Percentiles rank a stretch among this genome's conserved stretches.
phyloP scores from a whole-genome alignment of 768 basidiomycete species.

The Amanita molliuscula region DNA sequence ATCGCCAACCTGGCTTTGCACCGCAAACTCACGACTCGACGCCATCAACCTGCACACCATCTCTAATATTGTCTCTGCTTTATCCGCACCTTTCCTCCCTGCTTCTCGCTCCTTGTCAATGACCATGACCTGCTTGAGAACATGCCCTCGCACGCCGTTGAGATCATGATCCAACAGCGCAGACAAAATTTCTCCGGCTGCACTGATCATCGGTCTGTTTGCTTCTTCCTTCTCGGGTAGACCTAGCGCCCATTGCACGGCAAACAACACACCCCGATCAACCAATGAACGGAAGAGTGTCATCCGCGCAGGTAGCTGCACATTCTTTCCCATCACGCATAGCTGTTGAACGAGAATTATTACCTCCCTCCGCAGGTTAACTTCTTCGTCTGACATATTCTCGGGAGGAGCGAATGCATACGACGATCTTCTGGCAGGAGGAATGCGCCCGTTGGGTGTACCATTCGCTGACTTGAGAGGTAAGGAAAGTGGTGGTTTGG shows the following conservation, averaged over 20 bases:
- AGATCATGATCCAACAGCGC: constrained; percentile 87
- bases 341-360: constrained; percentile 87
- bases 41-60: constrained; percentile 71
- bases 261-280: constrained; percentile 80
- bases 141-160: constrained; percentile 74
- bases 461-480: constrained; percentile 22
- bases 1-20: constrained; percentile 89
- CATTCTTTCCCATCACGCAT: constrained; percentile 92
- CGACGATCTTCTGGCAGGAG: constrained; percentile 14
- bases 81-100: constrained; percentile 46
- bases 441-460: constrained; percentile 6
- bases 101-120: constrained; percentile 54
- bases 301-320: constrained; percentile 81
- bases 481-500: constrained; percentile 13
- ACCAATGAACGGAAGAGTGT: constrained; percentile 79
- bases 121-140: constrained; percentile 71
- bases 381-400: constrained; percentile 42
- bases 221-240: constrained; percentile 46
- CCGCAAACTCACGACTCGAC: constrained; percentile 71
- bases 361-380: constrained; percentile 59
- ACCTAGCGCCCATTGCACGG: constrained; percentile 88
- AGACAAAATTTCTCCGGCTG: constrained; percentile 79
- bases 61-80: constrained; percentile 64
- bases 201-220: constrained; percentile 55
- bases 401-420: constrained; percentile 53